Base-by-base conservation (phyloP, 2,329 filamentous ascomycete species). In the Trichoderma polysporum region DNA sequence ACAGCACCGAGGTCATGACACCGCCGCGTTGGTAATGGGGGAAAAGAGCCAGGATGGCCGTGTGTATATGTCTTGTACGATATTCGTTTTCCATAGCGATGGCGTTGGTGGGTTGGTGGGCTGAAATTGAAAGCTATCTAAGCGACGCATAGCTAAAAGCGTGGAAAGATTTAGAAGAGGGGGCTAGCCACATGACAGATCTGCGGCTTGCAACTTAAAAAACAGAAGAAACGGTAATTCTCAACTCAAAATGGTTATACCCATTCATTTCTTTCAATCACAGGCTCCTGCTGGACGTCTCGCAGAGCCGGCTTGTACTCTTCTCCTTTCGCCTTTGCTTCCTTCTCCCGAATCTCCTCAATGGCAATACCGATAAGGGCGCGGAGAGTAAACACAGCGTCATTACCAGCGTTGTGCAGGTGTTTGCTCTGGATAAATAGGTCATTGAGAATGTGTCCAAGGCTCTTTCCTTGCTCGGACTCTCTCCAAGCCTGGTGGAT, bases 331-430 rank as follows among this genome's bases (percentile, higher is more conserved):
- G 15, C 35, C 19, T 69, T 67, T 22, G 69, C 68, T 45, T 72
- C 70, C 35, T 71, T 66, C 63, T 73, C 70, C 35, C 71, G 68
- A 9, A 66, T 41, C 15, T 72, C 67, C 64, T 74, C 73, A 22
- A 78, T 41, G 1, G 75, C 77, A 19, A 80, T 68, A 0, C 74
- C 86, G 7, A 97, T 76, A 83, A 95, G 86, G 8, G 88, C 90
- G 69, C 90, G 88, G 69, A 97, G 78, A 0, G 92, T 94, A 75
- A 91, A 95, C 1, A 88, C 85, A 0, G 93, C 93, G 75, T 97
- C 93, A 70, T 97, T 97, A 1, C 93, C 89, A 0, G 90, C 93
- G 74, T 97, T 97, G 77, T 97, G 93, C n/a, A 94, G 81, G 71
- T 91, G 83, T 77, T 82, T 86, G 49, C 83, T 86, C 0, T 79